Evolutionary conservation across 108 stramenopile genomes (phyloP).

Genomic region (Poteriospumella lacustris): DNA sequence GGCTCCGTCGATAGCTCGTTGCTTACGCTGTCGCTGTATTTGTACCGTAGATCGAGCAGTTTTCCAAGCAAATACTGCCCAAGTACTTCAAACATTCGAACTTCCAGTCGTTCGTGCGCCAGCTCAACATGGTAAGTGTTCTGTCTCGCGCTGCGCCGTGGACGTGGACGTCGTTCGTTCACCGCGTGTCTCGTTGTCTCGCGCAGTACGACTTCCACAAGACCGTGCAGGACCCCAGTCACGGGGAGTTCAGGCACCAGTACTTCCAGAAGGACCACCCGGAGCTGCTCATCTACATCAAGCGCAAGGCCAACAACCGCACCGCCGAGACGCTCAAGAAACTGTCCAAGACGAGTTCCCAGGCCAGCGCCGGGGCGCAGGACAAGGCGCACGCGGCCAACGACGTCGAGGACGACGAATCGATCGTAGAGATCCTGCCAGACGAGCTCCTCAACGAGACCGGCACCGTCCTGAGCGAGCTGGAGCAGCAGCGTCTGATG

Average conservation of each 20-base stretch:
- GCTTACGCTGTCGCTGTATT: no score
- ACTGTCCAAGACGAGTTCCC: not conserved
- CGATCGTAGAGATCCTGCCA: not conserved
- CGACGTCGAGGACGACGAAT: not conserved
- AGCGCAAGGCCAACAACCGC: conserved; percentile 57
- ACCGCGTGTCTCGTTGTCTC: not conserved
- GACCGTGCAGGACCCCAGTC: conserved; percentile 45
- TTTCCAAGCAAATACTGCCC: conserved; percentile 53
- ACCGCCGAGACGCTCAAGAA: not conserved
- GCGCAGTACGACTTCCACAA: conserved; percentile 55
- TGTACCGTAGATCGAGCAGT: conserved; percentile 29
- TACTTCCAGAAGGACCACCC: conserved; percentile 82
- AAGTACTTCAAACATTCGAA: conserved; percentile 91
- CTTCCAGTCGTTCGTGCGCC: conserved; percentile 80
- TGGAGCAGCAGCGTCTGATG: not conserved
- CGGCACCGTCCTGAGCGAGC: not conserved
- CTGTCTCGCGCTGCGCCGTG: not conserved
- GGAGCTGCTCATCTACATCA: conserved; percentile 71
- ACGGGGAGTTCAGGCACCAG: conserved; percentile 74
- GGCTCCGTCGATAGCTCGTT: no score
- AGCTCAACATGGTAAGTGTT: conserved; percentile 82
- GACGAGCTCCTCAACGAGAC: not conserved
- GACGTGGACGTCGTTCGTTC: not conserved
- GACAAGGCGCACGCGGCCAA: not conserved
- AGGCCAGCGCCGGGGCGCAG: not conserved